Base-by-base conservation (phyloP, 2,329 filamentous ascomycete species). In the Fragosphaeria purpurea region DNA sequence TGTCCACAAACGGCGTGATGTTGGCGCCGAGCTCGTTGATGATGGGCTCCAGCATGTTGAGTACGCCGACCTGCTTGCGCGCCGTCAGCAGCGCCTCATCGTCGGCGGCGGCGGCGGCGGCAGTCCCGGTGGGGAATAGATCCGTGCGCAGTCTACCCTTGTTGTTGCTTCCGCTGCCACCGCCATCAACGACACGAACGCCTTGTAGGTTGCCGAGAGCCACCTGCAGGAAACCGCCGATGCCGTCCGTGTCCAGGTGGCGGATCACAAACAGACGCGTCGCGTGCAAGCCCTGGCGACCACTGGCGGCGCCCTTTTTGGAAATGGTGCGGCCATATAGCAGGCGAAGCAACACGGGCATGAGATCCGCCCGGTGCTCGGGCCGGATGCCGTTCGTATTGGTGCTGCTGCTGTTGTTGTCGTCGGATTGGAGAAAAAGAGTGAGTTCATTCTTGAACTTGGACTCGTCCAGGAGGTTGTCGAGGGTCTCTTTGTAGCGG, bases 381-480 rank as follows among this genome's bases (percentile, higher is more conserved):
- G 82, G 71, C 57, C 83, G 82, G 56, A 96, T 85, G 12, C 85
- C 79, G 22, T 22, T 22, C 22, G 22, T 22, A 22, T 22, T 22
- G n/a, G 42, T 46, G 2, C 10, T 31, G 49, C 42, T 50, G 50
- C 39, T 48, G 40, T 35, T 44, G n/a, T 48, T 50, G 37, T 52
- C 54, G 33, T 50, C 49, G 8, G 43, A 48, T 61, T 88, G 85
- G 48, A 98, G 77, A 56, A 98, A 85, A 5, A 93, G 81, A 0
- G 88, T 85, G n/a, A 98, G 76, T 63, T 97, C 91, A 61, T 97
- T 93, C 61, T 89, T 88, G 68, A 97, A 95, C 46, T 87, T 80
- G 31, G 86, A 83, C 55, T 97, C 93, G 57, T 98, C 93, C 7
- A 97, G 77, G 2, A 98, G 73, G 59, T 88, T 90, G 55, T 88